Conservation (phyloP, 345 rosid species). For the Kernera saxatilis region DNA sequence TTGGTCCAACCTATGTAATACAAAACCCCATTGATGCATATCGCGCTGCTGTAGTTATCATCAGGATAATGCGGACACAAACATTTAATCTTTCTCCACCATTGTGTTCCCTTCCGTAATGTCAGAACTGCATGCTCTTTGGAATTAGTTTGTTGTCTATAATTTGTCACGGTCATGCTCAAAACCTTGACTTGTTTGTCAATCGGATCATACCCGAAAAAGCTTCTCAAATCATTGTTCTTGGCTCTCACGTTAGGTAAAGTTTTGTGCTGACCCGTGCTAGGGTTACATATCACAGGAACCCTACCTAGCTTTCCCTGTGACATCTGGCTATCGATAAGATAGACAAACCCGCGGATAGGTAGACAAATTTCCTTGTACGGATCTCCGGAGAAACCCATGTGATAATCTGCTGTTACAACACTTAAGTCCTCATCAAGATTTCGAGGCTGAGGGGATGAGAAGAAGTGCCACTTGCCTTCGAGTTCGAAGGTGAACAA, state of each 20-base stretch:
- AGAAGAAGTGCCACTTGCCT: conserved; percentile 1
- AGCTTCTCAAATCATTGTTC: not conserved
- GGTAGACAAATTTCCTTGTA: not conserved
- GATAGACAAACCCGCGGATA: not conserved
- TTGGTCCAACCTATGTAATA: not conserved
- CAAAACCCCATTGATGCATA: not conserved
- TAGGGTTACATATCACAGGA: not conserved
- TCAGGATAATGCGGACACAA: not conserved
- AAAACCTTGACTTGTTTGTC: not conserved
- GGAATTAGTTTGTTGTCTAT: not conserved
- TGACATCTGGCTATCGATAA: not conserved
- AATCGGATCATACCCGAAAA: conserved; percentile 2
- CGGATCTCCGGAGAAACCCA: not conserved
- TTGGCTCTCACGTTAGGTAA: not conserved
- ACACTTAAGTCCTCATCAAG: not conserved
- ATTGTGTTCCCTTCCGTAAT: not conserved
- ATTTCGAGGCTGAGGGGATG: not conserved
- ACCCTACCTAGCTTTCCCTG: not conserved
- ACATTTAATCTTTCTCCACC: not conserved
- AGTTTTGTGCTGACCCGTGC: not conserved
- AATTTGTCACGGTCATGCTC: not conserved
- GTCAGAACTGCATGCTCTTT: not conserved
- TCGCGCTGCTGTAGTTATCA: not conserved
- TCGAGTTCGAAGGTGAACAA: not conserved
- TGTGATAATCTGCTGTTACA: not conserved